Percentiles rank a stretch among this genome's conserved stretches.
Conservation (phyloP, 192 early-diverging fungal species). For the Gigaspora rosea region DNA sequence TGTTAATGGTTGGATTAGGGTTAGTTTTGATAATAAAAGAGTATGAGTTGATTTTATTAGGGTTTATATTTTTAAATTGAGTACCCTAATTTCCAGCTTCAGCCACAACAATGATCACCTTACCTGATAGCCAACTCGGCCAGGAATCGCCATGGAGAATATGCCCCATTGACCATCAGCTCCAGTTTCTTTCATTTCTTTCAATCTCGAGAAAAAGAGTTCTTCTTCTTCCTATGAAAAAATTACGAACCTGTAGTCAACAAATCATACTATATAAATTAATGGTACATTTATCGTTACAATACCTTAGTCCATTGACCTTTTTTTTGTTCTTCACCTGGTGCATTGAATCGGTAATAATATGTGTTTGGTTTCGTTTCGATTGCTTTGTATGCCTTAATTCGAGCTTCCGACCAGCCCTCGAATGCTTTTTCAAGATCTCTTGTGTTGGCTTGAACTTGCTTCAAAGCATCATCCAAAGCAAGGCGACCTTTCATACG, state of each 20-base stretch:
- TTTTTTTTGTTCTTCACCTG: slow-evolving; percentile 91
- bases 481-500: slow-evolving; percentile 75
- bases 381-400: slow-evolving; percentile 90
- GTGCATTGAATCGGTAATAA: slow-evolving; percentile 97
- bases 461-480: slow-evolving; percentile 88
- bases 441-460: slow-evolving; percentile 76
- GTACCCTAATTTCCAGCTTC: too few species aligned
- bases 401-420: slow-evolving; percentile 94
- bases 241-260: neutral
- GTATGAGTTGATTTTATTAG: too few species aligned
- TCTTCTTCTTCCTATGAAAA: slow-evolving; percentile 71
- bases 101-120: neutral
- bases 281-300: neutral
- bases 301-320: slow-evolving; percentile 83
- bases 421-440: slow-evolving; percentile 89
- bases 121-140: slow-evolving; percentile 95
- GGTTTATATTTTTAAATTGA: too few species aligned
- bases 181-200: slow-evolving; percentile 65
- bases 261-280: neutral
- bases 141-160: slow-evolving; percentile 94
- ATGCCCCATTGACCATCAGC: slow-evolving; percentile 97
- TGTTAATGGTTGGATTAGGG: neutral
- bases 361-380: slow-evolving; percentile 96
- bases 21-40: neutral
- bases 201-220: slow-evolving; percentile 80